Percentiles rank a stretch among this genome's conserved stretches.
phyloP scores from a whole-genome alignment of 2,329 filamentous ascomycete species.

The Colletotrichum phormii region DNA sequence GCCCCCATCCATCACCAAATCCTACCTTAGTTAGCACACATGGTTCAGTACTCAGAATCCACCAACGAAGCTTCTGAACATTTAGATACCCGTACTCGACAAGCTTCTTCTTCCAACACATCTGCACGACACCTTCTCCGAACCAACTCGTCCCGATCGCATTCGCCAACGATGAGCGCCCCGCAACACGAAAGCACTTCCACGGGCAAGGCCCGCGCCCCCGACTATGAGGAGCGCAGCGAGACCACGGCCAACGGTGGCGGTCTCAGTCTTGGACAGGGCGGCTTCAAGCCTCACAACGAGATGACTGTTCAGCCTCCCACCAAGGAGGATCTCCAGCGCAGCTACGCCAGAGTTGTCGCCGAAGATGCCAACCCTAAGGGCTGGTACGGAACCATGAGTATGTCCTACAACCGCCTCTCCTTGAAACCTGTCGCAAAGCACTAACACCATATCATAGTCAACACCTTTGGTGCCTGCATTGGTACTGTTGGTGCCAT shows the following conservation, averaged over 20 bases:
- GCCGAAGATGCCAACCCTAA: conserved; percentile 76
- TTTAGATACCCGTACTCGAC: conserved; percentile 18
- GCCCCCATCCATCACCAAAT: neutral
- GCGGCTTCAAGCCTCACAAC: conserved; percentile 62
- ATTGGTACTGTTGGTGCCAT: conserved; percentile 87
- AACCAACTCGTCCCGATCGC: conserved; percentile 16
- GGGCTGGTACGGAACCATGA: conserved; percentile 92
- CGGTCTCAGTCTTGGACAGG: conserved; percentile 27
- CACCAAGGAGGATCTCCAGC: conserved; percentile 84
- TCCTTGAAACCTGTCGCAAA: neutral
- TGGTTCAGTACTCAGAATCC: conserved; percentile 17
- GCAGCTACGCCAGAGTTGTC: conserved; percentile 76
- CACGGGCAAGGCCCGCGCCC: conserved; percentile 33
- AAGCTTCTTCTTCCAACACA: conserved; percentile 36
- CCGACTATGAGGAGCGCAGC: conserved; percentile 30
- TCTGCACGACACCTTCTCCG: conserved; percentile 26
- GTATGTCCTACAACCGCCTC: conserved; percentile 59
- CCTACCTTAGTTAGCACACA: neutral
- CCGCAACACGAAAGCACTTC: conserved; percentile 29
- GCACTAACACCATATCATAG: conserved; percentile 47
- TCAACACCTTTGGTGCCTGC: conserved; percentile 78
- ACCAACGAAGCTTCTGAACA: conserved; percentile 19
- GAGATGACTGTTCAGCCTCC: conserved; percentile 83
- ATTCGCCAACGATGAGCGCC: conserved; percentile 35
- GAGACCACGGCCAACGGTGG: conserved; percentile 37